Evolutionary conservation across 495 filamentous ascomycete genomes (phyloP).

Genomic region (Penicillium coffeae): DNA sequence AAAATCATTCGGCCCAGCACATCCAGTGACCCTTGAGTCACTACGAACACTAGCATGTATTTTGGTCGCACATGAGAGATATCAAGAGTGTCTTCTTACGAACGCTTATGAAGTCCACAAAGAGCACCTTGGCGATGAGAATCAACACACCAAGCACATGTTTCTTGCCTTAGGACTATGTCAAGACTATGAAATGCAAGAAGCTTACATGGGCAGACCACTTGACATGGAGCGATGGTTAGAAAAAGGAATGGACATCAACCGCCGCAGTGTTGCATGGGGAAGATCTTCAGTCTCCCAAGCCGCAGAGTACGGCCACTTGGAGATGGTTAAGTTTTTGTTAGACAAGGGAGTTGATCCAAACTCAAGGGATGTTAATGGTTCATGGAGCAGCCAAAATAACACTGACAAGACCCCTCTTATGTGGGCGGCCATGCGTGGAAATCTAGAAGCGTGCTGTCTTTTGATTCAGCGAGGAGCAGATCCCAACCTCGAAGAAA

Average conservation of each 20-base stretch:
- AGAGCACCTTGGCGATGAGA: too few relatives aligned
- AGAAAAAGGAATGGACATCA: neutral
- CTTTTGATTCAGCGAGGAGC: neutral
- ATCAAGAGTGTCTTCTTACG: too few relatives aligned
- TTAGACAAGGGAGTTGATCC: neutral
- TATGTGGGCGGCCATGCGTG: neutral
- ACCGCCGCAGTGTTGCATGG: neutral
- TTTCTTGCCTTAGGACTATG: too few relatives aligned
- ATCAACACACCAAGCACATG: too few relatives aligned
- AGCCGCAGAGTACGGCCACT: neutral
- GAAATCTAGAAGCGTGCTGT: neutral
- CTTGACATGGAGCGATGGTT: too few relatives aligned
- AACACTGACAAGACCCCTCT: neutral
- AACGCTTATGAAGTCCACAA: too few relatives aligned
- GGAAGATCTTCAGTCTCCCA: neutral
- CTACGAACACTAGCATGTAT: too few relatives aligned
- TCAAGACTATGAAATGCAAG: too few relatives aligned
- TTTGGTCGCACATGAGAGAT: too few relatives aligned
- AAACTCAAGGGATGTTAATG: neutral
- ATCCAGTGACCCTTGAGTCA: too few relatives aligned
- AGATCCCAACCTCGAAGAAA: neutral
- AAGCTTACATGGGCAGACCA: too few relatives aligned
- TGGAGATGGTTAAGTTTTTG: neutral
- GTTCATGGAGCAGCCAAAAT: neutral
- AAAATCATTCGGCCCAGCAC: too few relatives aligned